These are phyloP conservation scores for Scheffersomyces coipomensis DNA, from an alignment of 805 yeast species.

Conservation along the genomic window DNA sequence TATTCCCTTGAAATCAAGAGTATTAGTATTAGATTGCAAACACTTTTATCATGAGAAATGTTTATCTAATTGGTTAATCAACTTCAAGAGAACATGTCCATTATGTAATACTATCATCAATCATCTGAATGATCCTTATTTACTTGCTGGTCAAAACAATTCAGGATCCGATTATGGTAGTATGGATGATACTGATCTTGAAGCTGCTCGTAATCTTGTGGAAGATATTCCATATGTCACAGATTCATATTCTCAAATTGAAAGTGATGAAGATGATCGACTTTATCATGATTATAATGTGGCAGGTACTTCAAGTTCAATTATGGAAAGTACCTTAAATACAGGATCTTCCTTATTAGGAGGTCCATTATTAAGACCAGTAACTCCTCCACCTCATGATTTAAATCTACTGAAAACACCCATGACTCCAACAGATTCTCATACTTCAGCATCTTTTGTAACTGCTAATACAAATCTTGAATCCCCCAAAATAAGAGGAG, in stretches of 20 bases:
- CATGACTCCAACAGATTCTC: neutral
- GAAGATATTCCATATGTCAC: neutral
- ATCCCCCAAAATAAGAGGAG: neutral
- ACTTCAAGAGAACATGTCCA: constrained; percentile 55
- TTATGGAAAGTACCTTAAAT: constrained; percentile 3
- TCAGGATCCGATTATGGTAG: constrained; percentile 19
- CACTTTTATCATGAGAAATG: constrained; percentile 62
- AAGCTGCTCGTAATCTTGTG: constrained; percentile 5
- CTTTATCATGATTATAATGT: neutral
- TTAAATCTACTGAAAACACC: neutral
- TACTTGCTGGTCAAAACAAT: constrained; percentile 16
- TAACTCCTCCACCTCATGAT: neutral
- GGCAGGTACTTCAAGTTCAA: constrained; percentile 3
- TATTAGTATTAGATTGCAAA: constrained; percentile 55
- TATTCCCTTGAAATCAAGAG: constrained; percentile 43
- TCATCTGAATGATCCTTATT: constrained; percentile 6
- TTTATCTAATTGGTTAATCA: constrained; percentile 58
- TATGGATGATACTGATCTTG: constrained; percentile 12
- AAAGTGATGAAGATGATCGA: neutral
- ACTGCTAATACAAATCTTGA: neutral
- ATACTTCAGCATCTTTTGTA: neutral
- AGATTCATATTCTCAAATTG: neutral
- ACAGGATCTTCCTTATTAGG: neutral
- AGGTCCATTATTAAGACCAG: neutral
- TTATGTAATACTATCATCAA: constrained; percentile 44